A percentile compares a stretch with the other conserved stretches of the same genome.
Conservation (phyloP, 1,284 basidiomycete genomes). For the Mycena sp. region DNA sequence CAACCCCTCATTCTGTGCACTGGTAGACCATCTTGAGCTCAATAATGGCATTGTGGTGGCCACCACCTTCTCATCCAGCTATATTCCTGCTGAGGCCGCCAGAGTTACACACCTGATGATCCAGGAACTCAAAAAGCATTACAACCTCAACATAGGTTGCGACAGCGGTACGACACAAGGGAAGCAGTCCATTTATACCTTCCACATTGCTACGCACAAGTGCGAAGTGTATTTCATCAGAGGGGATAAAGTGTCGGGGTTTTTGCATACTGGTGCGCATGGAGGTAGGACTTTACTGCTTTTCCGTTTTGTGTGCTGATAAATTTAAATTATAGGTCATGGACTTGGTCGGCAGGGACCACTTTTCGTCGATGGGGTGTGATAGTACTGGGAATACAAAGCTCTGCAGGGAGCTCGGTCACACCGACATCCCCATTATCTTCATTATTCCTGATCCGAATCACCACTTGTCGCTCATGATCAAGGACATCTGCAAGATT, state of each 20-base stretch:
- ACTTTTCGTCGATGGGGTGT: constrained; percentile 24
- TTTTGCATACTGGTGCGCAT: constrained; percentile 33
- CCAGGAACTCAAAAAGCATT: constrained; percentile 24
- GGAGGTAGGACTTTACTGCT: constrained; percentile 13
- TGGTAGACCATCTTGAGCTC: background rate
- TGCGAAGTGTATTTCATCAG: constrained; percentile 37
- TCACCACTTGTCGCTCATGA: constrained; percentile 35
- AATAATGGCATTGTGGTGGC: background rate
- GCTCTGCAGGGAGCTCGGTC: constrained; percentile 23
- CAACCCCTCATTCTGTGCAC: background rate
- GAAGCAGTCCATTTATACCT: constrained; percentile 38
- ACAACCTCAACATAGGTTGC: constrained; percentile 41
- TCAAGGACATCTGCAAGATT: constrained; percentile 38
- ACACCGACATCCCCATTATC: constrained; percentile 27
- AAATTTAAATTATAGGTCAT: constrained; percentile 30
- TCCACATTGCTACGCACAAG: constrained; percentile 40
- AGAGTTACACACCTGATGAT: background rate
- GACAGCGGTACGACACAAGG: constrained; percentile 39
- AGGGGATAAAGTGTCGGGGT: constrained; percentile 39
- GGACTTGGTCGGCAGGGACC: constrained; percentile 28
- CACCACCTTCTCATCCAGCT: background rate
- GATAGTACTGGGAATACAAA: constrained; percentile 39
- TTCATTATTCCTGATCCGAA: constrained; percentile 37
- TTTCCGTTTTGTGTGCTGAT: background rate
- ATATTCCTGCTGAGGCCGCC: constrained; percentile 7